These are phyloP conservation scores for Argentina anserina DNA, from an alignment of 306 rosid genomes.

Conservation along the genomic window DNA sequence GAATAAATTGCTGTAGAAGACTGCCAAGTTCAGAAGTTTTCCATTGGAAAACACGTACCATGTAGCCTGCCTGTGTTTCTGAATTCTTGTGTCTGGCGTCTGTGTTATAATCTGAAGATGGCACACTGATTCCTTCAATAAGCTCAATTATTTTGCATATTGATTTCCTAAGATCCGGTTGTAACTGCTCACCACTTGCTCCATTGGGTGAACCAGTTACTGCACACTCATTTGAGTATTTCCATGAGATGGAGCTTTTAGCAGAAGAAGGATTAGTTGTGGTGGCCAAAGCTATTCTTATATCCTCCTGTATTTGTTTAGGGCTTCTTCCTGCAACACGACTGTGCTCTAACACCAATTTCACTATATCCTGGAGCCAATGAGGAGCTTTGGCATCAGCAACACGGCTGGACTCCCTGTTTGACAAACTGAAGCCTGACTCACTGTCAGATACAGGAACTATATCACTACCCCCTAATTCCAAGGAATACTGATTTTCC, in stretches of 20 bases:
- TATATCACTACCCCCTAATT: conserved; percentile 32
- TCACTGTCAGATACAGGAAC: conserved; percentile 42
- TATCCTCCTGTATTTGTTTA: conserved; percentile 44
- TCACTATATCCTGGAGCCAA: conserved; percentile 59
- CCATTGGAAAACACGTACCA: conserved; percentile 89
- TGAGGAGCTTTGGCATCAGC: conserved; percentile 36
- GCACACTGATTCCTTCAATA: conserved; percentile 65
- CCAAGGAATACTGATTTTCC: conserved; percentile 34
- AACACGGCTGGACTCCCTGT: conserved; percentile 31
- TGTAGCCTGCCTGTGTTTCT: conserved; percentile 58
- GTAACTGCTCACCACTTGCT: conserved; percentile 29
- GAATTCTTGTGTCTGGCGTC: conserved; percentile 33
- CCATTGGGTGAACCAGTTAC: conserved; percentile 29
- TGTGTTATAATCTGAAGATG: conserved; percentile 39
- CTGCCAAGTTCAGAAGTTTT: conserved; percentile 62
- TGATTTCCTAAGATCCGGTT: conserved; percentile 42
- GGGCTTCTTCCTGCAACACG: conserved; percentile 36
- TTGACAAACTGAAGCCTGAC: conserved; percentile 32
- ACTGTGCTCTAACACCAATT: conserved; percentile 53
- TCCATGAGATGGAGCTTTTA: conserved; percentile 28
- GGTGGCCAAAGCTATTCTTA: conserved; percentile 43
- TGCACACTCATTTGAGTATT: conserved; percentile 22
- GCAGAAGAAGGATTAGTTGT: conserved; percentile 22
- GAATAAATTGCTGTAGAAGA: conserved; percentile 57
- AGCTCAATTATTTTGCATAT: conserved; percentile 73